Conservation (phyloP, 2,329 filamentous ascomycete species). For the Raffaelea ambrosiae region DNA sequence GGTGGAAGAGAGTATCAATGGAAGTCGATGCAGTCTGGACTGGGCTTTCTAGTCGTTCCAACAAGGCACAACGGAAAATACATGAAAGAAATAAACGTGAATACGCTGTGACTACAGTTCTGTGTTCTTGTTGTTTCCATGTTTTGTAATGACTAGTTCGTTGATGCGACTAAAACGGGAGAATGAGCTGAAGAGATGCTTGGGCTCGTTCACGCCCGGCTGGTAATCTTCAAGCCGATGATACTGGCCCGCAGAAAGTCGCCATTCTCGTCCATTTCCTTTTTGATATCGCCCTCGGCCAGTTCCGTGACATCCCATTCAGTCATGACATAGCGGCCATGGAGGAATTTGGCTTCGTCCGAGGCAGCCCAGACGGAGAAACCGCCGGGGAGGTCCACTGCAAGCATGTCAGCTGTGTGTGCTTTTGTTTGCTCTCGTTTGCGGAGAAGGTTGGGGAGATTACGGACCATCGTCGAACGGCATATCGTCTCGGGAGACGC, state of each 20-base stretch:
- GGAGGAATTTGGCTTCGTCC: conserved; percentile 28
- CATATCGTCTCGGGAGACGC: conserved; percentile 1
- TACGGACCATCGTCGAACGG: conserved; percentile 6
- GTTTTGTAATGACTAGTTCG: no score
- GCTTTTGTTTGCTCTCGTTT: background rate
- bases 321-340: conserved; percentile 28
- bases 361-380: conserved; percentile 31
- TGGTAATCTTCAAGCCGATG: background rate
- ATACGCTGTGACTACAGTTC: no score
- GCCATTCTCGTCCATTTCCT: conserved; percentile 10
- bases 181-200: no score
- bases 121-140: no score
- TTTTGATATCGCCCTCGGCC: conserved; percentile 7
- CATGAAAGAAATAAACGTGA: no score
- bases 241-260: conserved; percentile 13
- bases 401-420: no score
- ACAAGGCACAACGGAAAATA: no score
- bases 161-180: no score
- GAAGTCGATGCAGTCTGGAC: no score
- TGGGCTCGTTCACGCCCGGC: no score
- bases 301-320: conserved; percentile 35
- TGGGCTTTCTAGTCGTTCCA: no score
- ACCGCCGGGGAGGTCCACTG: conserved; percentile 14
- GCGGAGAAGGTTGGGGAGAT: background rate
- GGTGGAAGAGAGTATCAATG: no score